phyloP scores from a whole-genome alignment of 805 yeast species.

The Ogataea nonfermentans region DNA sequence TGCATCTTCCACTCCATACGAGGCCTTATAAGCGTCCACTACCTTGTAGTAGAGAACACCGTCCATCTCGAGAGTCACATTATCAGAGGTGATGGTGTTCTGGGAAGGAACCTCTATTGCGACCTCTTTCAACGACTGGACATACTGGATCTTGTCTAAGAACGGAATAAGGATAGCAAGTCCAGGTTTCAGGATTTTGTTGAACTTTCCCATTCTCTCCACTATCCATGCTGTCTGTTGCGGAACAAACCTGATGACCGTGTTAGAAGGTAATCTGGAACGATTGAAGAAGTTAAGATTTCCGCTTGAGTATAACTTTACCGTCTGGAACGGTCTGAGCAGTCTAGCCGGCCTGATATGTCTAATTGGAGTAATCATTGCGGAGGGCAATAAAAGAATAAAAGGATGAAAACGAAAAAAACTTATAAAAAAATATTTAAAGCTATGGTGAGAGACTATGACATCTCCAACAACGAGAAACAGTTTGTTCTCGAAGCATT shows the following conservation, averaged over 20 bases:
- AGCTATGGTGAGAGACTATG: conserved; percentile 61
- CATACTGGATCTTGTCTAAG: conserved; percentile 74
- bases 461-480: conserved; percentile 61
- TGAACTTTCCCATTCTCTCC: conserved; percentile 86
- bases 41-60: conserved; percentile 80
- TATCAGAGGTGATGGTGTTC: conserved; percentile 82
- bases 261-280: conserved; percentile 64
- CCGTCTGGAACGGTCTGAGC: conserved; percentile 3
- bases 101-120: conserved; percentile 87
- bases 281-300: conserved; percentile 28
- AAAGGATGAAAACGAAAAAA: background rate
- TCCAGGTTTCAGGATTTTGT: conserved; percentile 69
- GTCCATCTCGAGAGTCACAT: conserved; percentile 80
- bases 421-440: background rate
- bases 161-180: conserved; percentile 70
- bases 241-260: conserved; percentile 75
- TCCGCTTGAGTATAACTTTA: conserved; percentile 14
- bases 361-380: conserved; percentile 5
- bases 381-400: conserved; percentile 5
- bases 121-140: conserved; percentile 75
- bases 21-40: conserved; percentile 78
- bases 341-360: conserved; percentile 3
- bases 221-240: conserved; percentile 91
- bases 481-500: conserved; percentile 62
- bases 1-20: conserved; percentile 86